Evolutionary conservation across 73 alveolate genomes (phyloP).

Genomic region (Paramecium sonneborni): DNA sequence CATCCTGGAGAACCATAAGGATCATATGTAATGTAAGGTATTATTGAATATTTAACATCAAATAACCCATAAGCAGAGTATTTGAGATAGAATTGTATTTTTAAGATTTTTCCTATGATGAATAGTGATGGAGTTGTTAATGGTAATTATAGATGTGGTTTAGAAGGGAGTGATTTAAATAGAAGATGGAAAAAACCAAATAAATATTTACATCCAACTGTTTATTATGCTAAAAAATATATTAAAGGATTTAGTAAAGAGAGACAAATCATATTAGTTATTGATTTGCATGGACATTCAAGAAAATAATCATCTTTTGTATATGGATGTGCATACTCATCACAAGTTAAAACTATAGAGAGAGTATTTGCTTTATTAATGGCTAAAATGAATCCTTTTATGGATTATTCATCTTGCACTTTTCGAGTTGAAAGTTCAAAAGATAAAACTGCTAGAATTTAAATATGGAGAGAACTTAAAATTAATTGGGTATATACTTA

Average conservation of each 20-base stretch:
- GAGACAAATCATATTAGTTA: constrained; percentile 83
- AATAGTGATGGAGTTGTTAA: constrained; percentile 87
- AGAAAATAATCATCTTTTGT: constrained; percentile 67
- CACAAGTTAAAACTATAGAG: constrained; percentile 62
- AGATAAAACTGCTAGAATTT: constrained; percentile 81
- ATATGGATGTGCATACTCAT: constrained; percentile 62
- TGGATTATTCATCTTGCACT: constrained; percentile 71
- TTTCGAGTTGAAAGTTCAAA: constrained; percentile 77
- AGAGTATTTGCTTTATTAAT: constrained; percentile 77
- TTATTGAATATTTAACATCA: constrained; percentile 84
- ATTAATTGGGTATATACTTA: constrained; percentile 57
- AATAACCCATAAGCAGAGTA: constrained; percentile 82
- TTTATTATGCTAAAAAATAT: constrained; percentile 85
- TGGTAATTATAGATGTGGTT: constrained; percentile 83
- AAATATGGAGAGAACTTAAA: constrained; percentile 76
- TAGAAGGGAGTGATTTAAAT: constrained; percentile 86
- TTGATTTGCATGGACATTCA: constrained; percentile 85
- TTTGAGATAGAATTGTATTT: constrained; percentile 80
- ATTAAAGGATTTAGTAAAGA: constrained; percentile 84
- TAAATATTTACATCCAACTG: constrained; percentile 86
- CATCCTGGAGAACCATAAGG: constrained; percentile 95
- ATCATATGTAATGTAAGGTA: constrained; percentile 85
- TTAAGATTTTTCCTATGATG: constrained; percentile 87
- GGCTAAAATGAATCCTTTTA: constrained; percentile 69
- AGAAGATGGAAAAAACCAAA: constrained; percentile 79